Evolutionary conservation across 176 grass and related monocot genomes (phyloP), one percentile per base, ranked within the genome.

Genomic region (Cenchrus purpureus): DNA sequence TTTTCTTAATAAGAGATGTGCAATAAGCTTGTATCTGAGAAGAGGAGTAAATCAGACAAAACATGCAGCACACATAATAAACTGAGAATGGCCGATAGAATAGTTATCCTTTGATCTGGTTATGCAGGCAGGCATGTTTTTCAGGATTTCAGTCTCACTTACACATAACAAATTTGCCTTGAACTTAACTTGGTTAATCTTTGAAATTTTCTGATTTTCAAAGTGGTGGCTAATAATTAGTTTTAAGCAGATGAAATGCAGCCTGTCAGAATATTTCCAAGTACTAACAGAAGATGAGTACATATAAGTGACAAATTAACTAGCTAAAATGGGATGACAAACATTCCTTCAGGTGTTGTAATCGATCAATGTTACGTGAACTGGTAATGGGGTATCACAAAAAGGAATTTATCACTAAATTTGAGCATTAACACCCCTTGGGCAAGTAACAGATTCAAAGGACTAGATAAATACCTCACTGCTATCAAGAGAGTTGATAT

Each of bases 1-100:
- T 90, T 80, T 64, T 95, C 72, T 92, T 82, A 64, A 94, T 81
- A 92, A 95, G 50, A 78, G 87, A 92, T n/a, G 86, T 77, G 22
- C 89, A 95, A 69, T 61, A 85, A 86, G 60, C 57, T 87, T 65
- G 83, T 80, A 92, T 50, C 95, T 98, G 81, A 75, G 28, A 93
- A 28, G 11, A 43, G 20, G 28, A 66, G 5, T 31, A 90, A 73
- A 79, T 83, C 37, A 83, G 79, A 76, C 7, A n/a, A 66, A 57
- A 53, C 68, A 44, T 60, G 73, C 48, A 86, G 66, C 7, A 12
- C 4, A 82, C 7, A 73, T 42, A 64, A 76, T 25, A 49, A 59
- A 17, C 32, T 6, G 4, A 59, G 59, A 60, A 48, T 56, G 71
- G 10, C 6, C 15, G 8, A 50, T 5, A 48, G 15, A 61, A 43